A percentile compares a stretch with the other conserved stretches of the same genome.
Evolutionary conservation across 805 yeast species (phyloP).

Genomic region (Ogataea kodamae): DNA sequence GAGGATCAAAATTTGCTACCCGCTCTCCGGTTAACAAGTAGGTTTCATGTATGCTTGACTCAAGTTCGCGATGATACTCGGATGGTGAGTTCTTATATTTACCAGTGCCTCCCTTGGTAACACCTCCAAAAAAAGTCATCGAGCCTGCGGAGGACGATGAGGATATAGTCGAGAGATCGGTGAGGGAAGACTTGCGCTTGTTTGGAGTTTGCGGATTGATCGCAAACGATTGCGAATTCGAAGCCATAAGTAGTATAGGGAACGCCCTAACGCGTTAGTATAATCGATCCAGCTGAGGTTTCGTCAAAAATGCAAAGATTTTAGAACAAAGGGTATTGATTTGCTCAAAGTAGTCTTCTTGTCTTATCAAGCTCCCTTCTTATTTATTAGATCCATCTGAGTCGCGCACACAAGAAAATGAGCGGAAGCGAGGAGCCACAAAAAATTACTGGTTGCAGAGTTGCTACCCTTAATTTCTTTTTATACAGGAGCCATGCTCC

Average conservation of each 20-base stretch:
- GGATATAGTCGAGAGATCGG: slow-evolving; percentile 18
- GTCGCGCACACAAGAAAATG: slow-evolving; percentile 7
- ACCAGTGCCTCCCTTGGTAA: no score
- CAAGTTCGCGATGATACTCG: no score
- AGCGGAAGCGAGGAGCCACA: slow-evolving; percentile 1
- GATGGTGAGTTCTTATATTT: no score
- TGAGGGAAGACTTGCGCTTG: slow-evolving; percentile 16
- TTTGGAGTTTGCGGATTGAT: slow-evolving; percentile 15
- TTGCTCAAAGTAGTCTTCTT: no score
- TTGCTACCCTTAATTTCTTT: slow-evolving; percentile 4
- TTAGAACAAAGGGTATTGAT: no score
- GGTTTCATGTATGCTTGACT: no score
- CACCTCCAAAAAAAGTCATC: no score
- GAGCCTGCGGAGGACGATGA: slow-evolving; percentile 22
- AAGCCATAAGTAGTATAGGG: slow-evolving; percentile 5
- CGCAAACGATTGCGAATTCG: slow-evolving; percentile 16
- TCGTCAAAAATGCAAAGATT: no score
- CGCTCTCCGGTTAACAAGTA: no score
- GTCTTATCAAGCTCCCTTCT: slow-evolving; percentile 8
- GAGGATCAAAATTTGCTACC: no score
- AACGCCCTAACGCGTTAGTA: no score
- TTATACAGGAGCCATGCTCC: slow-evolving; percentile 3
- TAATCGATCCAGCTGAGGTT: no score
- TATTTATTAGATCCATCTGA: slow-evolving; percentile 4
- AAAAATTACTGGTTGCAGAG: slow-evolving; percentile 2